phyloP scores from a whole-genome alignment of 306 rosid species.

The Gastrolobium bilobum region DNA sequence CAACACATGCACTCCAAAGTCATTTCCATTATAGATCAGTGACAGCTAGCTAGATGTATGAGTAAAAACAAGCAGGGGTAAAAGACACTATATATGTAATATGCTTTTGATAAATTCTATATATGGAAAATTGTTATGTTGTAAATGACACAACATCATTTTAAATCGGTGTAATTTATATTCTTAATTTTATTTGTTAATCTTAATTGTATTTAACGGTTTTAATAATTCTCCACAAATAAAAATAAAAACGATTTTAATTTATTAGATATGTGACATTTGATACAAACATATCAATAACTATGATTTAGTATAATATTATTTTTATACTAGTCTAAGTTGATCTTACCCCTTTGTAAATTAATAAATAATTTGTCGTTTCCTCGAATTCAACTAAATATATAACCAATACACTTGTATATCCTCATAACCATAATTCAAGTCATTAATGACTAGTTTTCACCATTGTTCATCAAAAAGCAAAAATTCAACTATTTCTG shows the following conservation, averaged over 20 bases:
- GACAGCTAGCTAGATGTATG: constrained; percentile 21
- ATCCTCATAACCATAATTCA: not conserved
- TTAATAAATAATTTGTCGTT: no score
- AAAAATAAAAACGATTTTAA: no score
- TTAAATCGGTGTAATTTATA: no score
- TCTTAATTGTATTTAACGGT: no score
- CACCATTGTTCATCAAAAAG: not conserved
- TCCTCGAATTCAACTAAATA: not conserved
- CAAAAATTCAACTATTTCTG: not conserved
- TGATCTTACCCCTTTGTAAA: no score
- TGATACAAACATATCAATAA: no score
- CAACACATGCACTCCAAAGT: not conserved
- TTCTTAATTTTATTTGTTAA: no score
- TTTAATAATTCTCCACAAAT: no score
- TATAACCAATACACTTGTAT: not conserved
- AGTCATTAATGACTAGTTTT: not conserved
- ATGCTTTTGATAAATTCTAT: constrained; percentile 10
- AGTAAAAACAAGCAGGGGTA: constrained; percentile 14
- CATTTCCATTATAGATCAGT: not conserved
- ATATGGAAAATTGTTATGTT: not conserved
- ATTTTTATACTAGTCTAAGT: no score
- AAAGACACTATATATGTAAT: not conserved
- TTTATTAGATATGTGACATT: no score
- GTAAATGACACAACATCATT: not conserved
- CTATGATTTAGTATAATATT: no score